These are phyloP conservation scores for Zangia roseola DNA, from an alignment of 768 basidiomycete species.

Conservation along the genomic window DNA sequence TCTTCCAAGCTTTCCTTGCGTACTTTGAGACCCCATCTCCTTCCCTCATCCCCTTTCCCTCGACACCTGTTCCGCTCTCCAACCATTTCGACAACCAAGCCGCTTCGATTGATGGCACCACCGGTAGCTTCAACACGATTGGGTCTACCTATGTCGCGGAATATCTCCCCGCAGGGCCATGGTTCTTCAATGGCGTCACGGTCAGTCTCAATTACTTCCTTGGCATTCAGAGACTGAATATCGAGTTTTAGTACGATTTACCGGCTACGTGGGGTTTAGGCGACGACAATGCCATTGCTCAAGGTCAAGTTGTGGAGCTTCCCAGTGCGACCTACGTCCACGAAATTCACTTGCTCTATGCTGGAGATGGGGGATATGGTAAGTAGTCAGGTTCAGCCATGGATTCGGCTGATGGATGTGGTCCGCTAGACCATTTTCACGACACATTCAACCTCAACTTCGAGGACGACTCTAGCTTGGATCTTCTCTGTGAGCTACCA, in stretches of 20 bases:
- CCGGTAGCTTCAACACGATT: conserved; percentile 39
- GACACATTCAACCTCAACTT: conserved; percentile 38
- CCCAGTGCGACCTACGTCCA: conserved; percentile 37
- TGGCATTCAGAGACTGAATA: neutral
- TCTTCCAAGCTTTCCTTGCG: conserved; percentile 23
- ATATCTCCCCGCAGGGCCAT: conserved; percentile 40
- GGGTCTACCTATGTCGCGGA: conserved; percentile 42
- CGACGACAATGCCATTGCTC: conserved; percentile 45
- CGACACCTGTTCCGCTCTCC: conserved; percentile 29
- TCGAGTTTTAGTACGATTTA: conserved; percentile 39
- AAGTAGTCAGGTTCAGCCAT: conserved; percentile 5
- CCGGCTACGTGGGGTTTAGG: conserved; percentile 40
- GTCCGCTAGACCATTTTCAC: conserved; percentile 30
- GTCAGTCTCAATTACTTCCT: conserved; percentile 21
- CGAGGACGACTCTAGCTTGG: conserved; percentile 34
- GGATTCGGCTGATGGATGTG: neutral
- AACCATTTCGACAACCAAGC: conserved; percentile 43
- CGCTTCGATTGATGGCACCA: conserved; percentile 37
- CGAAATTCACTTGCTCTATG: conserved; percentile 49
- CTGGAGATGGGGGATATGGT: conserved; percentile 40
- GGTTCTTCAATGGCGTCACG: conserved; percentile 39
- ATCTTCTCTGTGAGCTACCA: conserved; percentile 33
- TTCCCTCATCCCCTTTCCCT: conserved; percentile 31
- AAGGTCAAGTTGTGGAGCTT: conserved; percentile 40
- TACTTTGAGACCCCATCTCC: conserved; percentile 12